A percentile compares a stretch with the other conserved stretches of the same genome.
phyloP scores from a whole-genome alignment of 345 rosid species.

The Syzygium oleosum region DNA sequence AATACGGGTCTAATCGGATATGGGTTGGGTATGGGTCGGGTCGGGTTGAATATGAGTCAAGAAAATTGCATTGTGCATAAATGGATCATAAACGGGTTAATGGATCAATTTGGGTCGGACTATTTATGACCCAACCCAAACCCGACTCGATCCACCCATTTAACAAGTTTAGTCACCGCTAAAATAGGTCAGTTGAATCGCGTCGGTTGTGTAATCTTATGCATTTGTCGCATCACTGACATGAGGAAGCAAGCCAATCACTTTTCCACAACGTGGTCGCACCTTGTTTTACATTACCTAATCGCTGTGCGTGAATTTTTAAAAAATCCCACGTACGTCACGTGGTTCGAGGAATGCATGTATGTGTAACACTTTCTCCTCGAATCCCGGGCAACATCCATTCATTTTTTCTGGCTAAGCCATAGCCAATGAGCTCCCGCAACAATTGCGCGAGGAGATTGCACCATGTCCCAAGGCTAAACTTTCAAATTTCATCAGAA shows the following conservation, averaged over 20 bases:
- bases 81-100: too few relatives aligned
- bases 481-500: background rate
- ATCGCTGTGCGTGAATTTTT: background rate
- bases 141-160: too few relatives aligned
- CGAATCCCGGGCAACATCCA: background rate
- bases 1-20: too few relatives aligned
- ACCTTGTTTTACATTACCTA: background rate
- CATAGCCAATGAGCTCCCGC: background rate
- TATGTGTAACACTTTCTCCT: background rate
- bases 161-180: too few relatives aligned
- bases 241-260: background rate
- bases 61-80: too few relatives aligned
- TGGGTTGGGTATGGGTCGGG: too few relatives aligned
- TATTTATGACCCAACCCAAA: too few relatives aligned
- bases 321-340: background rate
- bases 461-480: too few relatives aligned
- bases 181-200: background rate
- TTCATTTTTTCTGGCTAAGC: background rate
- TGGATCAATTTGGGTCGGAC: too few relatives aligned
- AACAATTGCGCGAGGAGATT: background rate
- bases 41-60: too few relatives aligned
- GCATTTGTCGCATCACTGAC: background rate
- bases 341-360: background rate
- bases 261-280: background rate
- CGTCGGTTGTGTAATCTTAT: background rate